Evolutionary conservation across 257 asterid genomes (phyloP).

Genomic region (Avicennia marina): DNA sequence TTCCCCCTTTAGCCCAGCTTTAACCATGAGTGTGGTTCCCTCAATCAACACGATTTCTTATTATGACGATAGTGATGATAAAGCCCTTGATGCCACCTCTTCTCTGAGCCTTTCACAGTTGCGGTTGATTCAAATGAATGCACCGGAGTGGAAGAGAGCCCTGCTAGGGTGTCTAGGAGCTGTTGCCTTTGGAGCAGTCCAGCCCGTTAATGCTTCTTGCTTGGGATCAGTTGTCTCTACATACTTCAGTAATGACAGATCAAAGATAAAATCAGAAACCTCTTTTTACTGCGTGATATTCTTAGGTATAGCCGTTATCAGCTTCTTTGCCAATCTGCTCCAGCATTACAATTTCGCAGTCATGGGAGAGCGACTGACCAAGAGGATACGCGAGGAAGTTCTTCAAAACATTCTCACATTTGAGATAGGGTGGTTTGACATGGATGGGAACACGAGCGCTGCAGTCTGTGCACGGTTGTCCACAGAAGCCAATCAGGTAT

Average conservation of each 20-base stretch:
- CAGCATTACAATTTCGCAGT: slow-evolving; percentile 68
- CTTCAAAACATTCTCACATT: slow-evolving; percentile 45
- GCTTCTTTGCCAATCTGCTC: slow-evolving; percentile 50
- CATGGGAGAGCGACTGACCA: slow-evolving; percentile 65
- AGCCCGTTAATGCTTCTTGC: slow-evolving; percentile 54
- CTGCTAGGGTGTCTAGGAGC: slow-evolving; percentile 67
- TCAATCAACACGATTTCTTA: slow-evolving; percentile 42
- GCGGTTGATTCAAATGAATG: slow-evolving; percentile 53
- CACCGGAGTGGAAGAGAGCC: slow-evolving; percentile 70
- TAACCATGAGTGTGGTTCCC: slow-evolving; percentile 26
- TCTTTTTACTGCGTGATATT: slow-evolving; percentile 35
- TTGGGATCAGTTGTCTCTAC: slow-evolving; percentile 61
- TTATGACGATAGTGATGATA: slow-evolving; percentile 34
- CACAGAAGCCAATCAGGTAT: slow-evolving; percentile 63
- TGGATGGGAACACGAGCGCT: slow-evolving; percentile 55
- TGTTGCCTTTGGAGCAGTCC: slow-evolving; percentile 47
- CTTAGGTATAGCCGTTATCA: slow-evolving; percentile 31
- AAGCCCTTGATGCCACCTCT: slow-evolving; percentile 5
- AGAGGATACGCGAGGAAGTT: slow-evolving; percentile 52
- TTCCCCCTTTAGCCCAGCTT: slow-evolving; percentile 42
- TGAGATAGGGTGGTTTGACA: slow-evolving; percentile 73
- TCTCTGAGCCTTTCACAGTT: slow-evolving; percentile 29
- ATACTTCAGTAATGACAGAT: slow-evolving; percentile 29
- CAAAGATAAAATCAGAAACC: slow-evolving; percentile 41
- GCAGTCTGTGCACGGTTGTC: slow-evolving; percentile 56